Base-by-base conservation (phyloP, 78 protist species). In the Capsaspora owczarzaki region DNA sequence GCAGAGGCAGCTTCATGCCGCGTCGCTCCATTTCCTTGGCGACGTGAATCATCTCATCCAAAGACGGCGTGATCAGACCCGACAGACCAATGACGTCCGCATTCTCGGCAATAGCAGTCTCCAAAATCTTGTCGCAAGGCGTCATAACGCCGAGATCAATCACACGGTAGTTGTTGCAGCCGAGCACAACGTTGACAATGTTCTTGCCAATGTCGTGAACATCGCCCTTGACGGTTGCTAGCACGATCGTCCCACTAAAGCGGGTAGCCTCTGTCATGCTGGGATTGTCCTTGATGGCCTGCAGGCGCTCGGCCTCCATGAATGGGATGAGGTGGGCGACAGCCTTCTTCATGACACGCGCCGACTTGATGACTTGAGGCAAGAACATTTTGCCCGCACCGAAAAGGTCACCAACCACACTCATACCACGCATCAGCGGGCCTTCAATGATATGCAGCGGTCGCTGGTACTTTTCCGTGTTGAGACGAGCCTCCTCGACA, bases 121-220 rank as follows among this genome's bases (percentile, higher is more conserved):
- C 85, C 33, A 96, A 47, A 78, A 97, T 97, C 63, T 85, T 86
- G 76, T 89, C 89, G 77, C 88, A 78, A 33, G 95, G 90, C 53
- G 79, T 41, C 98, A 94, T 93, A 40, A 96, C 98, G 49, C 99
- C 99, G 6, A 91, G 66, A 83, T 97, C 99, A 41, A 76, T 40
- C 61, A 86, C 93, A 42, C 86, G 61, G 86, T 89, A 96, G 90
- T 95, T 94, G 89, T 96, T 97, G 89, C 99, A 97, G 68, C 95
- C 96, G 38, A 97, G 89, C 69, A 96, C 98, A 33, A 95, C 97
- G 63, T 93, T 98, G 23, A 96, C 98, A 42, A 97, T 97, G 81
- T 95, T 95, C 95, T 97, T 97, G 78, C 99, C 99, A 56, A 97
- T 97, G 82, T 97, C 99, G 87, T 97, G 99, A 27, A 97, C 99